Evolutionary conservation across 2,329 filamentous ascomycete species (phyloP).

Genomic region (Macrophomina phaseolina): DNA sequence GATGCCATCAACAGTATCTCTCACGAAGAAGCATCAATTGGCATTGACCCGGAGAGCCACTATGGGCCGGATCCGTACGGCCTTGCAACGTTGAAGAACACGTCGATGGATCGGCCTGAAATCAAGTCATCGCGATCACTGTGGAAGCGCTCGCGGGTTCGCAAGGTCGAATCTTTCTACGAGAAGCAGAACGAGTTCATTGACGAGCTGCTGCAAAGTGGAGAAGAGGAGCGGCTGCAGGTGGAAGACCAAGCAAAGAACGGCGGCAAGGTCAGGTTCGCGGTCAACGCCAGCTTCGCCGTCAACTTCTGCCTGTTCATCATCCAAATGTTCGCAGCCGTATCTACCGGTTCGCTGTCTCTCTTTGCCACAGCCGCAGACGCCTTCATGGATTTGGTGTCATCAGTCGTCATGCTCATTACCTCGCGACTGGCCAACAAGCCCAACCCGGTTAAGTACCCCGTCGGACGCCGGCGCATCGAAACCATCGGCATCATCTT

Average conservation of each 20-base stretch:
- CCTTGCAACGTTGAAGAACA: slow-evolving; percentile 42
- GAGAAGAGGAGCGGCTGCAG: slow-evolving; percentile 60
- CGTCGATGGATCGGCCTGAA: slow-evolving; percentile 49
- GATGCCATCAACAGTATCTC: not conserved
- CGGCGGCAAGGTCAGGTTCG: slow-evolving; percentile 47
- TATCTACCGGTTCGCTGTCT: slow-evolving; percentile 65
- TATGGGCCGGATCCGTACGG: slow-evolving; percentile 42
- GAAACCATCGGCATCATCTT: slow-evolving; percentile 70
- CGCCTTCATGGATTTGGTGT: slow-evolving; percentile 70
- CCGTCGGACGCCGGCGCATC: slow-evolving; percentile 66
- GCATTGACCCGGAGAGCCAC: not conserved
- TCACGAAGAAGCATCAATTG: slow-evolving; percentile 5
- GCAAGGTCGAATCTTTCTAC: slow-evolving; percentile 50
- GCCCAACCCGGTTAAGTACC: slow-evolving; percentile 67
- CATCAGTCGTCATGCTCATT: slow-evolving; percentile 66
- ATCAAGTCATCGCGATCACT: slow-evolving; percentile 37
- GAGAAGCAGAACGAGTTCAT: slow-evolving; percentile 48
- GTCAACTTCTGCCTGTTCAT: slow-evolving; percentile 58
- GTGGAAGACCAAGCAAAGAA: slow-evolving; percentile 59
- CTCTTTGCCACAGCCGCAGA: slow-evolving; percentile 71
- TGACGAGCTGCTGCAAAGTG: slow-evolving; percentile 59
- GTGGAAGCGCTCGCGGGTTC: slow-evolving; percentile 35
- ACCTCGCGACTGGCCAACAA: slow-evolving; percentile 65
- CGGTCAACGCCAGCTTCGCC: slow-evolving; percentile 45
- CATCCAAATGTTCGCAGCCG: slow-evolving; percentile 64